Evolutionary conservation across 352 stramenopile genomes (phyloP).

Genomic region (Saprolegnia parasitica): DNA sequence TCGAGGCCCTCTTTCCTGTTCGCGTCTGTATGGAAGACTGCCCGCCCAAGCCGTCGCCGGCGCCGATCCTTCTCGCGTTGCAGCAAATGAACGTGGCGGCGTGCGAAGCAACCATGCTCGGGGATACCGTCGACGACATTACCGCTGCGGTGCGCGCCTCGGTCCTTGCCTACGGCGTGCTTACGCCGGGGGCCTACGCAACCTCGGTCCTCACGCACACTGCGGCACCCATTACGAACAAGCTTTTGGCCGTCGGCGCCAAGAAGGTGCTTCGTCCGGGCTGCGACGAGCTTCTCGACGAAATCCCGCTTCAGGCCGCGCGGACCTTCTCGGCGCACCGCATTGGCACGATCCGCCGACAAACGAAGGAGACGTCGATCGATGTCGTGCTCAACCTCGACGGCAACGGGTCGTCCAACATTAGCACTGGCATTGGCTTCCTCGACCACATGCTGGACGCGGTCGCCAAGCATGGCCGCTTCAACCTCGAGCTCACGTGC

Average conservation of each 20-base stretch:
- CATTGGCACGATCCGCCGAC: conserved; percentile 50
- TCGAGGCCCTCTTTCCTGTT: conserved; percentile 84
- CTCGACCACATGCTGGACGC: conserved; percentile 90
- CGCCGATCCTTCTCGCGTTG: conserved; percentile 80
- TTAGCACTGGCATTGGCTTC: conserved; percentile 88
- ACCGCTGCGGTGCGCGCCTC: conserved; percentile 73
- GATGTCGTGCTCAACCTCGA: conserved; percentile 82
- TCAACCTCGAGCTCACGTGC: conserved; percentile 86
- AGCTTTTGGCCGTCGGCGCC: conserved; percentile 56
- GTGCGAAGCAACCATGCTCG: conserved; percentile 85
- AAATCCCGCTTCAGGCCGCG: conserved; percentile 39
- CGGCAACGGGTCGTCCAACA: conserved; percentile 76
- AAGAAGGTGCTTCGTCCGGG: conserved; percentile 61
- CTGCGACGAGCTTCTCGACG: conserved; percentile 75
- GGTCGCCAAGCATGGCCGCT: conserved; percentile 86
- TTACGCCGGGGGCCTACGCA: conserved; percentile 82
- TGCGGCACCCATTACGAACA: conserved; percentile 41
- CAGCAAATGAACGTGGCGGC: conserved; percentile 77
- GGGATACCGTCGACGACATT: conserved; percentile 96
- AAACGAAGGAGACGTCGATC: conserved; percentile 95
- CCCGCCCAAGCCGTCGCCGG: conserved; percentile 90
- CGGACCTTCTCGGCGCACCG: conserved; percentile 26
- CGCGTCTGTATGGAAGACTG: conserved; percentile 96
- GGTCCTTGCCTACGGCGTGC: conserved; percentile 69
- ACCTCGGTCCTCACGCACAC: conserved; percentile 65